A percentile compares a stretch with the other conserved stretches of the same genome.
phyloP scores from a whole-genome alignment of 2,329 filamentous ascomycete genomes.

The Exophiala phaeomuriformis region DNA sequence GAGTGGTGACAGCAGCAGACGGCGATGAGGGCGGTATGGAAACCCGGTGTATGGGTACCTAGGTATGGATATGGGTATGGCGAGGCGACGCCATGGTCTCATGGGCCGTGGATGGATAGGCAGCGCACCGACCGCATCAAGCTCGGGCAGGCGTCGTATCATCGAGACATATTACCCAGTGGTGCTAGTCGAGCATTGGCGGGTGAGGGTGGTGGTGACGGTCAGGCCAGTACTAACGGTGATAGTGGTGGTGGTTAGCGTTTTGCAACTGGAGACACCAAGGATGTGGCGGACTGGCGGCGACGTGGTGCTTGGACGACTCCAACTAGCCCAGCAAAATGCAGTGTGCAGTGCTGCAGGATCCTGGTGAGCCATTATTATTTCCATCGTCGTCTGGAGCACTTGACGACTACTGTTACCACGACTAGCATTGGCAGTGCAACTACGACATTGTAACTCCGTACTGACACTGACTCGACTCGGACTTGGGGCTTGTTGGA shows the following conservation, averaged over 20 bases:
- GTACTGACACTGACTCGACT: not conserved
- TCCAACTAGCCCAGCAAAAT: too few species aligned
- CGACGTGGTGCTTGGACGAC: too few species aligned
- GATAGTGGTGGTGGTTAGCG: not conserved
- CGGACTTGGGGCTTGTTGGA: not conserved
- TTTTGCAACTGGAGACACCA: too few species aligned
- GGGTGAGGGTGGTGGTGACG: not conserved
- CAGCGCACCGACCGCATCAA: slow-evolving; percentile 7
- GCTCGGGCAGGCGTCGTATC: slow-evolving; percentile 10
- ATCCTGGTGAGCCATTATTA: too few species aligned
- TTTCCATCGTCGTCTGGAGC: not conserved
- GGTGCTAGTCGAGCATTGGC: not conserved
- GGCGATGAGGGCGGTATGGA: not conserved
- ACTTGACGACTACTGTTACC: not conserved
- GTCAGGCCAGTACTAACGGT: not conserved
- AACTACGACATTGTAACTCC: too few species aligned
- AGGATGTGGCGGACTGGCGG: too few species aligned
- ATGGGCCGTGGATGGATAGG: not conserved
- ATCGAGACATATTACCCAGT: not conserved
- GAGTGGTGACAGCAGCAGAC: not conserved
- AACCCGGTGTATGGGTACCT: not conserved
- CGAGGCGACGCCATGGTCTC: not conserved
- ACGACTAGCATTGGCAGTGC: too few species aligned
- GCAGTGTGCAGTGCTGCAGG: too few species aligned
- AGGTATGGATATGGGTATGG: not conserved